phyloP scores from a whole-genome alignment of 208 protist genomes.

The Wallacemonas sp. region DNA sequence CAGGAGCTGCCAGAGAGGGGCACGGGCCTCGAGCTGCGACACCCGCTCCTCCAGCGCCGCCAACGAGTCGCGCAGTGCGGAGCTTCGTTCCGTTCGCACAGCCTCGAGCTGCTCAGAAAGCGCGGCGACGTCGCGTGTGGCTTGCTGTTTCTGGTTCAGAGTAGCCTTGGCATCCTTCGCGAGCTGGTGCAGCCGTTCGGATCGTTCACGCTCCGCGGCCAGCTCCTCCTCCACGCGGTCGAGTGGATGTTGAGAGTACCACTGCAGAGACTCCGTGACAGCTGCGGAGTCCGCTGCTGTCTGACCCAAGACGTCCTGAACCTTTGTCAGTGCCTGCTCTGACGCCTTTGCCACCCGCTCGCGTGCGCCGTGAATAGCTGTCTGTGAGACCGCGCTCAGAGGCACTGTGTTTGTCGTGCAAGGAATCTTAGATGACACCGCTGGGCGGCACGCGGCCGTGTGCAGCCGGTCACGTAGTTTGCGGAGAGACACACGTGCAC shows the following conservation, averaged over 20 bases:
- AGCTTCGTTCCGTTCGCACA: background rate
- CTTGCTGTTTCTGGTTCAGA: background rate
- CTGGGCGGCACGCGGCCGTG: background rate
- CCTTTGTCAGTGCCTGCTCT: background rate
- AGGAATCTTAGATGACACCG: background rate
- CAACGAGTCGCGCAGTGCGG: background rate
- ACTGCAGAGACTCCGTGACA: constrained; percentile 34
- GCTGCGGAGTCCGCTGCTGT: constrained; percentile 7
- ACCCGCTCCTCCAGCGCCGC: background rate
- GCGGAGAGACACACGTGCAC: background rate
- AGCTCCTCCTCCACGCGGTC: constrained; percentile 31
- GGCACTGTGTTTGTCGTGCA: background rate
- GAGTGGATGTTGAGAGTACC: constrained; percentile 55
- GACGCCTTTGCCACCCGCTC: background rate
- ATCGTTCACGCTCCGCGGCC: constrained; percentile 17
- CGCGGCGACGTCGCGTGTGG: background rate
- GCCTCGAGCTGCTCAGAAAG: constrained; percentile 6
- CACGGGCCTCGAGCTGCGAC: background rate
- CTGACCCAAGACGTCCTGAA: background rate
- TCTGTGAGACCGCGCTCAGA: background rate
- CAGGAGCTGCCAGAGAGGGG: background rate
- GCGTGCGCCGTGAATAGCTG: background rate
- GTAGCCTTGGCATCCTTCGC: background rate
- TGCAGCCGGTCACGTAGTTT: background rate
- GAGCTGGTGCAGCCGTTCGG: constrained; percentile 16